phyloP scores from a whole-genome alignment of 2,329 filamentous ascomycete species.

The Alternaria consortialis region DNA sequence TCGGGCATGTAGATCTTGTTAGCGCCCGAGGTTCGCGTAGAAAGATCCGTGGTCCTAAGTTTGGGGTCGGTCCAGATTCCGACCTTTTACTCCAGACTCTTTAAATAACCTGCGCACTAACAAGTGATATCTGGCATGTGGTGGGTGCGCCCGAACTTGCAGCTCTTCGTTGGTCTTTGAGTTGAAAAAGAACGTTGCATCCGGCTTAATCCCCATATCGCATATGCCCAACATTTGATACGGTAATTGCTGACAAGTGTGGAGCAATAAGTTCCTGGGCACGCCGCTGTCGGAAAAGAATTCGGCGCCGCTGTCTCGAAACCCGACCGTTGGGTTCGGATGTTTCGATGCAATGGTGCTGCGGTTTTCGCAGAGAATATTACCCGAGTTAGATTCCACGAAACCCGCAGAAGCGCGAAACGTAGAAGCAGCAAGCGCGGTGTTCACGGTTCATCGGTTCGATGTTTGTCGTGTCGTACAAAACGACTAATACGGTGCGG shows the following conservation, averaged over 20 bases:
- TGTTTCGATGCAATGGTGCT: neutral
- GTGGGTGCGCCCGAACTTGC: neutral
- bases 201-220: neutral
- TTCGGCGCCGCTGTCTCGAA: constrained; percentile 11
- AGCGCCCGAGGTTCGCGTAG: constrained; percentile 12
- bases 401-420: too few relatives aligned
- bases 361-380: neutral
- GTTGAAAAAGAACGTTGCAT: neutral
- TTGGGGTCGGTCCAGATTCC: constrained; percentile 6
- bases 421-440: too few relatives aligned
- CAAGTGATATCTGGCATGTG: neutral
- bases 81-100: neutral
- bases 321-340: neutral
- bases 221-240: neutral
- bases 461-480: too few relatives aligned
- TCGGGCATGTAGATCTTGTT: constrained; percentile 8
- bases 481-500: too few relatives aligned
- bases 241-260: neutral
- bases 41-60: constrained; percentile 2
- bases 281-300: neutral
- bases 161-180: too few relatives aligned
- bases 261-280: neutral
- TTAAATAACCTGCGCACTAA: neutral
- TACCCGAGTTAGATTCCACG: neutral
- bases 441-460: too few relatives aligned